Evolutionary conservation across 768 basidiomycete genomes (phyloP).

Genomic region (Tremella mesenterica): DNA sequence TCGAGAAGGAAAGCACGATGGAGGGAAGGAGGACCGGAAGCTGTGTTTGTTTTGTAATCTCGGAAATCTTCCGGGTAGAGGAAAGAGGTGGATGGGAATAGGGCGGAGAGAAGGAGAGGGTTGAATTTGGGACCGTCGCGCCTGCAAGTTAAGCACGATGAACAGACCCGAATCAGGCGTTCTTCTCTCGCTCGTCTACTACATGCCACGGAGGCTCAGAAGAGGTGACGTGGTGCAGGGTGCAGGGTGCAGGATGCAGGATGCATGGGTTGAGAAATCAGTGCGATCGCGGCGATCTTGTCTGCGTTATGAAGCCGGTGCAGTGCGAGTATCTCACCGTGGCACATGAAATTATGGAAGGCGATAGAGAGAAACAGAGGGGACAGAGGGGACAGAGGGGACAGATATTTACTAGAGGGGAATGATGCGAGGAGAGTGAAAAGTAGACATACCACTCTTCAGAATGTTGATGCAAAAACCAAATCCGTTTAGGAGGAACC

Average conservation of each 20-base stretch:
- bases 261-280: too few relatives aligned
- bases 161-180: too few relatives aligned
- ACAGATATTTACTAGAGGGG: not conserved
- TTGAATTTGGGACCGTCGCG: constrained; percentile 73
- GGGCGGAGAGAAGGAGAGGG: constrained; percentile 62
- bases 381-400: too few relatives aligned
- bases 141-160: constrained; percentile 51
- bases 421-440: not conserved
- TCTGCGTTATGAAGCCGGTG: too few relatives aligned
- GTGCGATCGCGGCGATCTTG: too few relatives aligned
- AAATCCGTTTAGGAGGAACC: constrained; percentile 58
- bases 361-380: not conserved
- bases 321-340: too few relatives aligned
- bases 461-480: constrained; percentile 53
- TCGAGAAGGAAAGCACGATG: constrained; percentile 61
- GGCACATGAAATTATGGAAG: too few relatives aligned
- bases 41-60: constrained; percentile 51
- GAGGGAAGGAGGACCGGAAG: constrained; percentile 3
- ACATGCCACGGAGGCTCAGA: too few relatives aligned
- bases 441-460: constrained; percentile 31
- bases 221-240: too few relatives aligned
- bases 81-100: constrained; percentile 53
- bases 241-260: too few relatives aligned
- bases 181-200: too few relatives aligned
- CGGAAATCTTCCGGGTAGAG: constrained; percentile 67